Percentiles rank a stretch among this genome's conserved stretches.
These are phyloP conservation scores for Aureobasidium sp. DNA, from an alignment of 2,329 filamentous ascomycete species.

Conservation along the genomic window DNA sequence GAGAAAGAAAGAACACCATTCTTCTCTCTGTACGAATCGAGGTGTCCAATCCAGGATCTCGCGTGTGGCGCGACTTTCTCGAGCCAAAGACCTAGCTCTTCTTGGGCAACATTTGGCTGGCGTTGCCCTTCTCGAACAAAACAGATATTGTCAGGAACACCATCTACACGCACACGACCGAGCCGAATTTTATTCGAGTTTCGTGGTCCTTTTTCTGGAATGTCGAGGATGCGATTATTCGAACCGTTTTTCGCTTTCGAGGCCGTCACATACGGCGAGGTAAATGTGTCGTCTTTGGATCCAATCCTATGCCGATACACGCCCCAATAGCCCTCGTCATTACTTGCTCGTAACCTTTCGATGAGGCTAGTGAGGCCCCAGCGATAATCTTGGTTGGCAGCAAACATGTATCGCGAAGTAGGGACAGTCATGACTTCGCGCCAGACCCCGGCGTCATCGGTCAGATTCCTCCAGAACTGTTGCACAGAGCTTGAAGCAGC, in stretches of 20 bases:
- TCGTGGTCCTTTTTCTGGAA: background rate
- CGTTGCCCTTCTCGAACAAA: background rate
- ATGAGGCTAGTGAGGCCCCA: background rate
- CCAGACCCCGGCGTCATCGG: background rate
- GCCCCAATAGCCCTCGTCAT: slow-evolving; percentile 1
- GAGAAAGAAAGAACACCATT: background rate
- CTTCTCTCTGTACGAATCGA: background rate
- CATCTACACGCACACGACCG: background rate
- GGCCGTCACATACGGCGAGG: background rate
- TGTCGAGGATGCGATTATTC: background rate
- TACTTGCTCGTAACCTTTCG: background rate
- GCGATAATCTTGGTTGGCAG: background rate
- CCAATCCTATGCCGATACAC: background rate
- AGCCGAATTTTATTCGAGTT: background rate
- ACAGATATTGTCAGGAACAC: background rate
- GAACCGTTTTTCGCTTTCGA: background rate
- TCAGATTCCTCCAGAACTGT: background rate
- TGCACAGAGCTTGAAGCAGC: background rate
- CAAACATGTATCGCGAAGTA: background rate
- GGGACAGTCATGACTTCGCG: background rate
- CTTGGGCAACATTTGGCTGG: background rate
- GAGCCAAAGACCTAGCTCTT: background rate
- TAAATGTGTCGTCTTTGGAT: background rate
- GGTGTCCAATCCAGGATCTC: background rate
- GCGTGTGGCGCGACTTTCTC: background rate